A percentile compares a stretch with the other conserved stretches of the same genome.
These are phyloP conservation scores for Globisporangium cystogenes DNA, from an alignment of 352 stramenopile genomes.

Conservation along the genomic window DNA sequence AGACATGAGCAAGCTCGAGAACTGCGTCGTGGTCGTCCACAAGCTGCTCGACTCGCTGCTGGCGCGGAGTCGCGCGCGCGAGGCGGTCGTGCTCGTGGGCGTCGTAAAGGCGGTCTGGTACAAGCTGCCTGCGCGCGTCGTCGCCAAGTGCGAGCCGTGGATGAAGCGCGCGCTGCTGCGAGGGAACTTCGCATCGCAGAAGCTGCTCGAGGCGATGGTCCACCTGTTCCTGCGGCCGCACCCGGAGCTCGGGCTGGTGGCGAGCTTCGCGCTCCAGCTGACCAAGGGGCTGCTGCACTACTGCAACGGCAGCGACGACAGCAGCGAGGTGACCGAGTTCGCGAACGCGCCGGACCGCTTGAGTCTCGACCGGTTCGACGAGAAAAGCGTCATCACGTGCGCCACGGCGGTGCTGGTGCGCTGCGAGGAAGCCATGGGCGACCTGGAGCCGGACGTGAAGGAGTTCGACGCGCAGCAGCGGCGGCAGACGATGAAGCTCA, in stretches of 20 bases:
- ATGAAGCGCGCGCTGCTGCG: conserved; percentile 20
- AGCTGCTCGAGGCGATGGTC: conserved; percentile 26
- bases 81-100: conserved; percentile 12
- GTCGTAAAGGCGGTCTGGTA: conserved; percentile 15
- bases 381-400: conserved; percentile 29
- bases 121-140: conserved; percentile 11
- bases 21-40: conserved; percentile 17
- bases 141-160: conserved; percentile 20
- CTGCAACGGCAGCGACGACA: conserved; percentile 23
- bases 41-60: conserved; percentile 18
- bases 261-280: conserved; percentile 21
- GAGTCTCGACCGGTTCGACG: conserved; percentile 17
- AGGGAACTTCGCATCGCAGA: conserved; percentile 13
- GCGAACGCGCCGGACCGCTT: conserved; percentile 11
- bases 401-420: conserved; percentile 23
- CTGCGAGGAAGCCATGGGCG: conserved; percentile 23
- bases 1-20: conserved; percentile 15
- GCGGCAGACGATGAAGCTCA: conserved; percentile 29
- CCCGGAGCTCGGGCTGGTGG: conserved; percentile 11
- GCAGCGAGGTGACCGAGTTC: conserved; percentile 7
- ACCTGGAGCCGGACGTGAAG: conserved; percentile 28
- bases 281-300: conserved; percentile 26
- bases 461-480: conserved; percentile 29
- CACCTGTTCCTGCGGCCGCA: conserved; percentile 29
- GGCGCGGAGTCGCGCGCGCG: conserved; percentile 9